A percentile compares a stretch with the other conserved stretches of the same genome.
These are phyloP conservation scores for Cryptococcus sp. DNA, from an alignment of 1,284 basidiomycete genomes.

Conservation along the genomic window DNA sequence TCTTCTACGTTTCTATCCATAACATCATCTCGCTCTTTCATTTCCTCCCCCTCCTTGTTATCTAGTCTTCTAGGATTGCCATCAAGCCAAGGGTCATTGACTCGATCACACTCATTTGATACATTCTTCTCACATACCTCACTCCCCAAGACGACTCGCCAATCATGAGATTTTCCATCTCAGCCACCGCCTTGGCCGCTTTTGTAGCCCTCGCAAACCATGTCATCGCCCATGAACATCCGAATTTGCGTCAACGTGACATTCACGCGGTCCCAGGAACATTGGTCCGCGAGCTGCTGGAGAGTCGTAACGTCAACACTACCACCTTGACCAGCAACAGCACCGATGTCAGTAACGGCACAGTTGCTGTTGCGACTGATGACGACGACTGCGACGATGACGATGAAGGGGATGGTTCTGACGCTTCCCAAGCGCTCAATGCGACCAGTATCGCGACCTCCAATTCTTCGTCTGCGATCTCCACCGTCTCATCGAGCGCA, in stretches of 20 bases:
- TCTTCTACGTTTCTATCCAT: no score
- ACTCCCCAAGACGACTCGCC: not conserved
- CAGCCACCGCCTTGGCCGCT: conserved; percentile 11
- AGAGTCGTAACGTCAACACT: no score
- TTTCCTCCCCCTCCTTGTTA: no score
- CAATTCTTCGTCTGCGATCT: not conserved
- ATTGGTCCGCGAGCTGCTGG: no score
- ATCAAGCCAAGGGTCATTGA: no score
- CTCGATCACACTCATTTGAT: not conserved
- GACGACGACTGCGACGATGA: conserved; percentile 17
- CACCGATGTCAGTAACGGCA: no score
- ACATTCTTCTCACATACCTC: not conserved
- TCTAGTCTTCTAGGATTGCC: no score
- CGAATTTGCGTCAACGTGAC: not conserved
- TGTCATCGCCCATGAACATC: conserved; percentile 7
- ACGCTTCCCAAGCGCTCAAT: not conserved
- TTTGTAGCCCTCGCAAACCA: conserved; percentile 14
- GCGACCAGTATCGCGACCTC: no score
- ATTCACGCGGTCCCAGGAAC: not conserved
- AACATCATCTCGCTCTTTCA: no score
- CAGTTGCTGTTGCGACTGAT: not conserved
- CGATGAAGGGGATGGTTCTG: conserved; percentile 18
- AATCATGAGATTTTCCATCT: conserved; percentile 15
- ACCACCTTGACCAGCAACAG: no score
- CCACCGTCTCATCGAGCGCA: not conserved